Conservation (phyloP, 2,329 filamentous ascomycete genomes). For the Diatrype stigma region DNA sequence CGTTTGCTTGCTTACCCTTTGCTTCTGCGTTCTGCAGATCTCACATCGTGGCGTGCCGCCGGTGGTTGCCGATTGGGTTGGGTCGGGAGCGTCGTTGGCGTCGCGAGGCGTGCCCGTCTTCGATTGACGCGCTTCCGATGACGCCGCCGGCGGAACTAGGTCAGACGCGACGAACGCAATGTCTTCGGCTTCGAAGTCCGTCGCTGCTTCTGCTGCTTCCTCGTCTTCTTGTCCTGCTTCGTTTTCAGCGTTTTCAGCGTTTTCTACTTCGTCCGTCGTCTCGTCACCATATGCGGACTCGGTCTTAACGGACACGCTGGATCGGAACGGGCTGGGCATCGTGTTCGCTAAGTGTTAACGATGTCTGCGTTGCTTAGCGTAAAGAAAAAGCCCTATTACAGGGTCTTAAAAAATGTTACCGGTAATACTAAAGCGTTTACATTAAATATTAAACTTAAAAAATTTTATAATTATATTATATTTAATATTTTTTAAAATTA, state of each 20-base stretch:
- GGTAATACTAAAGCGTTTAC: too few relatives aligned
- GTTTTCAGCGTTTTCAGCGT: not conserved
- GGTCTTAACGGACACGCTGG: not conserved
- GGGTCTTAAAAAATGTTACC: too few relatives aligned
- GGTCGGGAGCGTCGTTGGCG: not conserved
- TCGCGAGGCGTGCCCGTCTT: not conserved
- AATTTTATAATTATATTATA: too few relatives aligned
- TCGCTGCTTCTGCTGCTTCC: not conserved
- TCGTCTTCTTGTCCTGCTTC: not conserved
- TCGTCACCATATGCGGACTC: not conserved
- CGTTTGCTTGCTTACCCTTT: not conserved
- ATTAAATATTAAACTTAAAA: too few relatives aligned
- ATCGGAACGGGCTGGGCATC: slow-evolving; percentile 1
- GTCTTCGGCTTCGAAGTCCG: not conserved
- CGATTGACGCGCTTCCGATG: not conserved
- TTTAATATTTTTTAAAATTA: too few relatives aligned
- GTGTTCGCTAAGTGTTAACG: not conserved
- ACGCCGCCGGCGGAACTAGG: not conserved
- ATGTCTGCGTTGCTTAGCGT: not conserved
- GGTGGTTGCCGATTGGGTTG: not conserved
- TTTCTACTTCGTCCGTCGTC: not conserved
- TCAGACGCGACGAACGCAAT: slow-evolving; percentile 1
- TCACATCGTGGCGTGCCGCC: slow-evolving; percentile 1
- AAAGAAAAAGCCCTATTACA: not conserved
- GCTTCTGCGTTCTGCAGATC: slow-evolving; percentile 1